These are phyloP conservation scores for Tardiomyces depauwii DNA, from an alignment of 1,139 yeast genomes.

Conservation along the genomic window DNA sequence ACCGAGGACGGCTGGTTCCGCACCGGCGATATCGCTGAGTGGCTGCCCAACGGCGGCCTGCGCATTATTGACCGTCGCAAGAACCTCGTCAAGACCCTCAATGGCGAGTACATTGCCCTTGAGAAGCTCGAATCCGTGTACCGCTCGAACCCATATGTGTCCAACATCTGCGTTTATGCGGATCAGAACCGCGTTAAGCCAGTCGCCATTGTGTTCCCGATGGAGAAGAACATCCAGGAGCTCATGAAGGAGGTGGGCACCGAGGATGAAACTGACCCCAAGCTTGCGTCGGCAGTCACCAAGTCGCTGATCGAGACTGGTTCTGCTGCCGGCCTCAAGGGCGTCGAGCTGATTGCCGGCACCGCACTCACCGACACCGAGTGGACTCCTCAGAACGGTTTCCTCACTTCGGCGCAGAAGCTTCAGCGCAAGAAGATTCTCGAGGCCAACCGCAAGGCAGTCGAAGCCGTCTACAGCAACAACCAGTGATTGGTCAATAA, in stretches of 20 bases:
- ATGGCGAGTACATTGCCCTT: conserved; percentile 96
- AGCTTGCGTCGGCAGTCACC: conserved; percentile 44
- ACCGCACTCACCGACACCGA: conserved; percentile 75
- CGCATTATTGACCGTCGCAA: conserved; percentile 88
- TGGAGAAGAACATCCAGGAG: conserved; percentile 51
- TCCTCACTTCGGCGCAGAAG: conserved; percentile 91
- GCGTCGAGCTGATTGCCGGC: conserved; percentile 79
- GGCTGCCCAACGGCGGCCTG: conserved; percentile 73
- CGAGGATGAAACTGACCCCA: conserved; percentile 40
- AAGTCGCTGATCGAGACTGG: conserved; percentile 64
- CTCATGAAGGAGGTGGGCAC: conserved; percentile 48
- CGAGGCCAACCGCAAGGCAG: conserved; percentile 30
- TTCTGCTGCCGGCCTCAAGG: conserved; percentile 64
- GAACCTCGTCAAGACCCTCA: conserved; percentile 88
- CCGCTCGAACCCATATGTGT: conserved; percentile 69
- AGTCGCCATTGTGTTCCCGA: conserved; percentile 79
- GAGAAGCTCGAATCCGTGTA: conserved; percentile 78
- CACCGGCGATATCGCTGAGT: conserved; percentile 96
- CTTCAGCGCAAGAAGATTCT: conserved; percentile 89
- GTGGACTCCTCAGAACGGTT: conserved; percentile 97
- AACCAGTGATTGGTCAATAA: neutral
- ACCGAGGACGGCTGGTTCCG: conserved; percentile 87
- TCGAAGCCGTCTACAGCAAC: conserved; percentile 10
- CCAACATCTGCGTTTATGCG: conserved; percentile 87
- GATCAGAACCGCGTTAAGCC: conserved; percentile 83